Conservation (phyloP, 2,329 filamentous ascomycete genomes). For the Lasiodiplodia hormozganensis region DNA sequence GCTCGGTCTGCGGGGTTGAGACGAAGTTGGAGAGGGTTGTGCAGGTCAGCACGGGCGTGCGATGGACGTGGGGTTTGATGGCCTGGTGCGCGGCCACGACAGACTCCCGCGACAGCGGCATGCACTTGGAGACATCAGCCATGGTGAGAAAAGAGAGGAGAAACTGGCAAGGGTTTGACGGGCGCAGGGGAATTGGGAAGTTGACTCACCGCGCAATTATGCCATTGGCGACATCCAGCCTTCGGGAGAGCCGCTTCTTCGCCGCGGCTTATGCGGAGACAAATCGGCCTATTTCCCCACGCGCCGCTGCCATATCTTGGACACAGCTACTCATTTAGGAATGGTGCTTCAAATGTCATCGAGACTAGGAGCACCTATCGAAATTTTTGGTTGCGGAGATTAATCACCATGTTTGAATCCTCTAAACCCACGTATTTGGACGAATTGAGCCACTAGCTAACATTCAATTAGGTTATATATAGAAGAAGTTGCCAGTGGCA, state of each 20-base stretch:
- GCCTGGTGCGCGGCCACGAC: constrained; percentile 74
- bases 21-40: constrained; percentile 76
- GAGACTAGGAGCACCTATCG: no score
- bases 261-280: not conserved
- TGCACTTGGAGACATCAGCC: constrained; percentile 54
- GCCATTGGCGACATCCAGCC: not conserved
- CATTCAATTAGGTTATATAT: no score
- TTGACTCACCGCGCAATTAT: constrained; percentile 7
- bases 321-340: not conserved
- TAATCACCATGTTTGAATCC: no score
- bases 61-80: constrained; percentile 79
- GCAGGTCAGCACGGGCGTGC: constrained; percentile 83
- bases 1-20: constrained; percentile 68
- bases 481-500: no score
- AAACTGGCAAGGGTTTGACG: no score
- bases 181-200: not conserved
- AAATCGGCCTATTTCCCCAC: not conserved
- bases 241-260: not conserved
- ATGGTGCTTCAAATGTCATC: no score
- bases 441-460: no score
- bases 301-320: not conserved
- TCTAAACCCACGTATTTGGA: no score
- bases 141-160: constrained; percentile 39
- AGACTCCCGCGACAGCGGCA: constrained; percentile 74
- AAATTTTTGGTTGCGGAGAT: no score